Percentiles rank a stretch among this genome's conserved stretches.
These are phyloP conservation scores for Skeletonema costatum DNA, from an alignment of 108 stramenopile genomes.

Conservation along the genomic window DNA sequence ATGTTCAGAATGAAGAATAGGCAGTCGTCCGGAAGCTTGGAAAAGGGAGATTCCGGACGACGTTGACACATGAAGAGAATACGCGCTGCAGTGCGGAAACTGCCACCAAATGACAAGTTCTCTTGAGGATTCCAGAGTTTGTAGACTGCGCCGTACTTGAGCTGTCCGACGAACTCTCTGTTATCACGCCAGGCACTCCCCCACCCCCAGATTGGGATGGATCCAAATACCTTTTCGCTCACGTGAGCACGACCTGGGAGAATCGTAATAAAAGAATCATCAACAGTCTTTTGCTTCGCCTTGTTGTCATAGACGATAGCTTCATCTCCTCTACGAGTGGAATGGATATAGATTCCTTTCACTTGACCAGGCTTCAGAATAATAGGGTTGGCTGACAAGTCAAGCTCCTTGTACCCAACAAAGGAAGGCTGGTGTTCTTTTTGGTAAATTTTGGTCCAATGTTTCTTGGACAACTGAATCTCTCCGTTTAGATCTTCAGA, in stretches of 20 bases:
- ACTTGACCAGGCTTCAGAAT: constrained; percentile 72
- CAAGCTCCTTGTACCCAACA: constrained; percentile 59
- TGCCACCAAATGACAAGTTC: constrained; percentile 61
- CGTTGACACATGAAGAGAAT: constrained; percentile 75
- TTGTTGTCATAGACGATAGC: constrained; percentile 90
- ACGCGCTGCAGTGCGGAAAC: constrained; percentile 54
- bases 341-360: constrained; percentile 80
- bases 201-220: constrained; percentile 72
- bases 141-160: constrained; percentile 80
- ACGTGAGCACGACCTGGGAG: constrained; percentile 82
- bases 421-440: constrained; percentile 58
- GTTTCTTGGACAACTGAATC: constrained; percentile 38
- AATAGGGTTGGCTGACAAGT: constrained; percentile 65
- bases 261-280: constrained; percentile 76
- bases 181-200: constrained; percentile 87
- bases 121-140: constrained; percentile 78
- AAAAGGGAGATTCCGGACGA: constrained; percentile 63
- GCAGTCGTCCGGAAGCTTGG: constrained; percentile 78
- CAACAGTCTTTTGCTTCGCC: constrained; percentile 53
- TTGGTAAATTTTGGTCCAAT: constrained; percentile 85
- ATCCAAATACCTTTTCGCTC: constrained; percentile 65
- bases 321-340: constrained; percentile 69
- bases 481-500: constrained; percentile 45
- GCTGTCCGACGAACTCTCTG: constrained; percentile 79
- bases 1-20: constrained; percentile 90